Evolutionary conservation across 1,284 basidiomycete species (phyloP).

Genomic region (Cerrena zonata): DNA sequence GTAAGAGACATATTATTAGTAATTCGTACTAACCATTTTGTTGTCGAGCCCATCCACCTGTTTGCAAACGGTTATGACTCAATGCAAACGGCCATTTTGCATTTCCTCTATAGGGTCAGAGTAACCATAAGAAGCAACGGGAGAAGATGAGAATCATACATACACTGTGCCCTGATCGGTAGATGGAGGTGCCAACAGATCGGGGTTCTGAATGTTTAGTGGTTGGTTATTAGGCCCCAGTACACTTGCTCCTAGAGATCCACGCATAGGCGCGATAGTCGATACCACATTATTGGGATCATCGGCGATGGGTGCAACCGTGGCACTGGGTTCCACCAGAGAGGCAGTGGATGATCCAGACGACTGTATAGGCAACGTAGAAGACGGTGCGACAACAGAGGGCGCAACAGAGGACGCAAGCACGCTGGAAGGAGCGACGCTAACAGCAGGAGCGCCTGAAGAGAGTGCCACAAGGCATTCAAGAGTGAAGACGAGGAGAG

Average conservation of each 20-base stretch:
- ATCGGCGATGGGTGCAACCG: constrained; percentile 41
- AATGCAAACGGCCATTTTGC: constrained; percentile 68
- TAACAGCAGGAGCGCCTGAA: background rate
- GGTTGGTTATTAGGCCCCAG: constrained; percentile 51
- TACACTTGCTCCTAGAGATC: constrained; percentile 43
- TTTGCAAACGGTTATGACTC: constrained; percentile 63
- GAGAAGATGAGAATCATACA: constrained; percentile 19
- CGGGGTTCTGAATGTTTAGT: constrained; percentile 54
- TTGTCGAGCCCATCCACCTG: constrained; percentile 69
- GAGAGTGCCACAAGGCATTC: background rate
- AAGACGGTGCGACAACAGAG: background rate
- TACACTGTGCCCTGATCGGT: constrained; percentile 62
- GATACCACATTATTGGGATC: constrained; percentile 45
- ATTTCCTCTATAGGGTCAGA: constrained; percentile 35
- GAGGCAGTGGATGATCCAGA: background rate
- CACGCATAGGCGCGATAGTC: constrained; percentile 30
- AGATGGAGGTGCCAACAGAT: constrained; percentile 57
- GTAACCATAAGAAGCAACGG: background rate
- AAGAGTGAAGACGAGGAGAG: background rate
- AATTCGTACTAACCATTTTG: constrained; percentile 45
- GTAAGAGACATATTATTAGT: background rate
- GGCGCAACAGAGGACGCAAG: background rate
- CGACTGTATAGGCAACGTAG: background rate
- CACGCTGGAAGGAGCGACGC: background rate
- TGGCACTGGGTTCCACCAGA: constrained; percentile 21